phyloP scores from a whole-genome alignment of 75 land plant genomes.

The Cunninghamia lanceolata region DNA sequence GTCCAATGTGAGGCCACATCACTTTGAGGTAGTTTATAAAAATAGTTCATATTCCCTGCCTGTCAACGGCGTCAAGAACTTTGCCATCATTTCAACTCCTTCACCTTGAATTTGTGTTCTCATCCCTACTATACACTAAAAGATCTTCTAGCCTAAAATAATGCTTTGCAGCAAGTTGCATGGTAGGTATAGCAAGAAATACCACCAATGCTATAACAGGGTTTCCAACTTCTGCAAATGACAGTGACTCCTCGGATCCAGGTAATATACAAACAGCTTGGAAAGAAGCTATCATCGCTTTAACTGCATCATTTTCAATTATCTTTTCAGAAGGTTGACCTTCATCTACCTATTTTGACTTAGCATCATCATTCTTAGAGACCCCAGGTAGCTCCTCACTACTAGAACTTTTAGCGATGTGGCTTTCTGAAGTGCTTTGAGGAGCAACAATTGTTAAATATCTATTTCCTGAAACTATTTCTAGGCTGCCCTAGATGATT shows the following conservation, averaged over 20 bases:
- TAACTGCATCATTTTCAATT: constrained; percentile 28
- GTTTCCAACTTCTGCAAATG: too few relatives aligned
- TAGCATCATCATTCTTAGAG: constrained; percentile 7
- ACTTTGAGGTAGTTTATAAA: too few relatives aligned
- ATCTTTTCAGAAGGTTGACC: constrained; percentile 21
- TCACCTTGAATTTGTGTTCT: neutral
- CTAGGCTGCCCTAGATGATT: constrained; percentile 18
- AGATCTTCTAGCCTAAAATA: too few relatives aligned
- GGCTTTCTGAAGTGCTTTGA: constrained; percentile 1
- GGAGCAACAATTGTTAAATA: constrained; percentile 4
- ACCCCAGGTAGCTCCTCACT: constrained; percentile 5
- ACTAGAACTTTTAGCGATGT: neutral
- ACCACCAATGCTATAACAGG: too few relatives aligned
- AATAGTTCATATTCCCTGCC: too few relatives aligned
- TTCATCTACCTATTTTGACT: too few relatives aligned
- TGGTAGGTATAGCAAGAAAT: constrained; percentile 62
- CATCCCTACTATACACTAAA: constrained; percentile 30
- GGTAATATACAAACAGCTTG: constrained; percentile 50
- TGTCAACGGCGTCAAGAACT: constrained; percentile 9
- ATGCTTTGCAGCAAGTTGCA: constrained; percentile 54
- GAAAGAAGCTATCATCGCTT: constrained; percentile 60
- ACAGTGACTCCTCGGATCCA: constrained; percentile 26
- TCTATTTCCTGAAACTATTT: constrained; percentile 15
- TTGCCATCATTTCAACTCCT: constrained; percentile 11
- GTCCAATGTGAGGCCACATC: too few relatives aligned